A percentile compares a stretch with the other conserved stretches of the same genome.
These are phyloP conservation scores for Roridomyces roridus DNA, from an alignment of 768 basidiomycete species.

Conservation along the genomic window DNA sequence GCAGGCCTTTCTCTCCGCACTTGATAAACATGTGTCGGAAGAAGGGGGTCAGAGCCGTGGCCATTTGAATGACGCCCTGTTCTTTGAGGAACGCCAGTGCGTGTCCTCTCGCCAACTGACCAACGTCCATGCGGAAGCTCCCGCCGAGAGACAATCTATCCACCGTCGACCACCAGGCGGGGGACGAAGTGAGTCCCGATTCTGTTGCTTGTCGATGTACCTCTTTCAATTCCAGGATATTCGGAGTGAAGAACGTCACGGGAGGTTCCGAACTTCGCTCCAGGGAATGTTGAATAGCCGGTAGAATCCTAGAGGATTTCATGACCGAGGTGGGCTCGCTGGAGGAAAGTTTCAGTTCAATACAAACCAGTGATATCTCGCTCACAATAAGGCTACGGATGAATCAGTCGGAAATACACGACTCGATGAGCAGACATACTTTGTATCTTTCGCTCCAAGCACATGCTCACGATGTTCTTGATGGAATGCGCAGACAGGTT, in stretches of 20 bases:
- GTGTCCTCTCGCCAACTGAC: constrained; percentile 60
- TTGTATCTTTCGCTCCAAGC: constrained; percentile 50
- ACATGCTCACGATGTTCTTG: constrained; percentile 55
- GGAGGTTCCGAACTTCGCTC: constrained; percentile 42
- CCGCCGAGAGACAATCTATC: constrained; percentile 71
- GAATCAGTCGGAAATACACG: constrained; percentile 1
- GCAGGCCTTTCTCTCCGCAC: constrained; percentile 73
- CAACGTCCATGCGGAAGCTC: constrained; percentile 70
- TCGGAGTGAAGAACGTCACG: constrained; percentile 83
- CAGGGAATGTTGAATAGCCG: constrained; percentile 55
- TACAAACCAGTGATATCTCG: constrained; percentile 1
- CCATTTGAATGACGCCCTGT: constrained; percentile 80
- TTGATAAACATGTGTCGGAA: constrained; percentile 88
- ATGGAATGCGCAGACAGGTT: constrained; percentile 70
- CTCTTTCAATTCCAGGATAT: constrained; percentile 75
- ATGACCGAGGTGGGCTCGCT: constrained; percentile 94
- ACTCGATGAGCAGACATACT: constrained; percentile 36
- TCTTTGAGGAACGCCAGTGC: constrained; percentile 68
- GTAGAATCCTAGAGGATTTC: constrained; percentile 77
- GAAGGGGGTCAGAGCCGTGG: constrained; percentile 82
- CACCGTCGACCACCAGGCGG: constrained; percentile 69
- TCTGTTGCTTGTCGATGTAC: constrained; percentile 50
- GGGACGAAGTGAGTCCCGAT: constrained; percentile 54
- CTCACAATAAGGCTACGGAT: constrained; percentile 76
- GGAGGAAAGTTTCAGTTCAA: constrained; percentile 9